Evolutionary conservation across 345 rosid genomes (phyloP).

Genomic region (Eucalyptus cloeziana): DNA sequence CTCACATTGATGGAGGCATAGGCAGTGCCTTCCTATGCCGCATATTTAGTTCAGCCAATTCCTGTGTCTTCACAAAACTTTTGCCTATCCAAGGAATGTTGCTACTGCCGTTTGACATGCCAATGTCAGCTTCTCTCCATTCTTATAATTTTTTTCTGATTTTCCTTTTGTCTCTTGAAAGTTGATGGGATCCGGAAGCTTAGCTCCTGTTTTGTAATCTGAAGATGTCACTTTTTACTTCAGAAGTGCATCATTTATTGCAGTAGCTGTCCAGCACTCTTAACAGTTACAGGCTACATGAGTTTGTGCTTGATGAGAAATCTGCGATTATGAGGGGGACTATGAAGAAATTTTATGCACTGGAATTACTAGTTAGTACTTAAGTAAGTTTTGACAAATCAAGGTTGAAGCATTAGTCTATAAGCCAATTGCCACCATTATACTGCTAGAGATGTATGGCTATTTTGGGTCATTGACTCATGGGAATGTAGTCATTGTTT

Average conservation of each 20-base stretch:
- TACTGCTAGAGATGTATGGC: neutral
- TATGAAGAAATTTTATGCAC: neutral
- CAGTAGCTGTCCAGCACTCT: neutral
- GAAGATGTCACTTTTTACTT: neutral
- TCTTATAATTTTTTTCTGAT: neutral
- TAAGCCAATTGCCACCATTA: neutral
- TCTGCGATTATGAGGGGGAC: neutral
- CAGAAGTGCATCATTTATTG: neutral
- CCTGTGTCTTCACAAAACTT: neutral
- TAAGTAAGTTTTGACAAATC: neutral
- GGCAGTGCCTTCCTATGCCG: neutral
- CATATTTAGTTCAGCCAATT: neutral
- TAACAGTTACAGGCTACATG: neutral
- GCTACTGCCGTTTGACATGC: neutral
- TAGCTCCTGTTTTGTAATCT: neutral
- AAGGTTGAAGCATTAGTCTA: neutral
- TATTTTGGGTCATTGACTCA: neutral
- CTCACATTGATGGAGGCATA: neutral
- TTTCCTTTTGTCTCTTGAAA: neutral
- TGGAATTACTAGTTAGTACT: neutral
- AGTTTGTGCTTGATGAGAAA: neutral
- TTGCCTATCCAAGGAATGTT: neutral
- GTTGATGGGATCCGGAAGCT: neutral
- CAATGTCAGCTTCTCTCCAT: neutral
- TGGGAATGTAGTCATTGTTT: neutral